Conservation (phyloP, 2,329 filamentous ascomycete genomes). For the Sclerotinia minor region DNA sequence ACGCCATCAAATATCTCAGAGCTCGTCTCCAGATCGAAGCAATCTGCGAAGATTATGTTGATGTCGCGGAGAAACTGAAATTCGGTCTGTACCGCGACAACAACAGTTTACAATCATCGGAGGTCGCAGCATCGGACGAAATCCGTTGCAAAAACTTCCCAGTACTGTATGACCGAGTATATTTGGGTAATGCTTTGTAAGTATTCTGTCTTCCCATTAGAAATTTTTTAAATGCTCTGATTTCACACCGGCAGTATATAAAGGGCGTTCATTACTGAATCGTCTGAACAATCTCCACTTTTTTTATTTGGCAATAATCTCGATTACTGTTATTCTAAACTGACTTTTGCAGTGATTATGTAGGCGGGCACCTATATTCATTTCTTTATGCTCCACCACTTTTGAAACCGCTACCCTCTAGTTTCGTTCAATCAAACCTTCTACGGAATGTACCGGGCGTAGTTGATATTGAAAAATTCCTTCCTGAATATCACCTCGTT, state of each 20-base stretch:
- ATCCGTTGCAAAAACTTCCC: conserved; percentile 27
- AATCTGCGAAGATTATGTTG: conserved; percentile 28
- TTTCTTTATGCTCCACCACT: conserved; percentile 27
- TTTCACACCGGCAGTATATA: neutral
- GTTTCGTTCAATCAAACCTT: conserved; percentile 22
- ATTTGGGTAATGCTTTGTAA: conserved; percentile 32
- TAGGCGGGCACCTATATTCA: conserved; percentile 26
- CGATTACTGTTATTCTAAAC: neutral
- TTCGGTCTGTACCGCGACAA: conserved; percentile 23
- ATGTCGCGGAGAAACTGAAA: conserved; percentile 28
- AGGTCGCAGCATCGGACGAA: neutral
- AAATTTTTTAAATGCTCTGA: neutral
- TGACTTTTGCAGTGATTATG: conserved; percentile 22
- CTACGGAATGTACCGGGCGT: conserved; percentile 24
- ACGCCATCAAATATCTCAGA: conserved; percentile 26
- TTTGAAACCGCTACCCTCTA: conserved; percentile 7
- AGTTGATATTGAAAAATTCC: conserved; percentile 17
- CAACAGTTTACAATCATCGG: neutral
- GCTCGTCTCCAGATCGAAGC: conserved; percentile 28
- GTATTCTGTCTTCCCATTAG: neutral
- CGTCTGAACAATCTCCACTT: no score
- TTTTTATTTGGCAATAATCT: neutral
- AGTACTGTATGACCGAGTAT: conserved; percentile 25
- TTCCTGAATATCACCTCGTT: conserved; percentile 29
- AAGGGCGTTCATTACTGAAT: neutral